Base-by-base conservation (phyloP, 495 filamentous ascomycete species). In the Rhizodiscina lignyota region DNA sequence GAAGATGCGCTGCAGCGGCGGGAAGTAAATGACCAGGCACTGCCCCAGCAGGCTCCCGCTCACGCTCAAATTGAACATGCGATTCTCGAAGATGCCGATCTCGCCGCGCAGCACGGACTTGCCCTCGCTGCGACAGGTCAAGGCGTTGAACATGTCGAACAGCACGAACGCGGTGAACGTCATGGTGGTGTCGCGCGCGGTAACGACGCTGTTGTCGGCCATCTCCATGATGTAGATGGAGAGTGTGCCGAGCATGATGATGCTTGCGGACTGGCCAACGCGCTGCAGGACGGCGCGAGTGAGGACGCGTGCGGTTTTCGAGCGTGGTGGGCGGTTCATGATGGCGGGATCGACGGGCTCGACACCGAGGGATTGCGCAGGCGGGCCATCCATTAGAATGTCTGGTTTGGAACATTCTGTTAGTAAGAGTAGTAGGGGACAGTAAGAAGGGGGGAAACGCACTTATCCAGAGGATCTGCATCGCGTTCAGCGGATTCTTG, bases 381-480 rank as follows among this genome's bases (percentile, higher is more conserved):
- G 89, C 2, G 89, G 89, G 27, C 89, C 89, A 55, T 97, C 89
- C 89, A 97, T 97, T 42, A 97, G 83, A 49, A 97, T 96, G 51
- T 97, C 87, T 94, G 6, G 33, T 10, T 24, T 18, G 6, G 30
- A n/a, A n/a, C n/a, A n/a, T n/a, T n/a, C n/a, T n/a, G n/a, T n/a
- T n/a, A n/a, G n/a, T n/a, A n/a, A n/a, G 11, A 32, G 23, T 21
- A 42, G 24, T 30, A 21, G 4, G 36, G 31, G n/a, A 6, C 10
- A 23, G 24, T 6, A n/a, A 20, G n/a, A 33, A 35, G 26, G 12
- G 34, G 39, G 19, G 20, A 12, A 17, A 71, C 82, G 59, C 61
- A 96, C 87, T 97, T 47, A 97, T 96, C 89, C 89, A 97, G 30
- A 97, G 66, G 53, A 97, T 97, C 60, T 97, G 89, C 87, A 96